Conservation (phyloP, 1,284 basidiomycete genomes). For the Ustilago shanxiensis region DNA sequence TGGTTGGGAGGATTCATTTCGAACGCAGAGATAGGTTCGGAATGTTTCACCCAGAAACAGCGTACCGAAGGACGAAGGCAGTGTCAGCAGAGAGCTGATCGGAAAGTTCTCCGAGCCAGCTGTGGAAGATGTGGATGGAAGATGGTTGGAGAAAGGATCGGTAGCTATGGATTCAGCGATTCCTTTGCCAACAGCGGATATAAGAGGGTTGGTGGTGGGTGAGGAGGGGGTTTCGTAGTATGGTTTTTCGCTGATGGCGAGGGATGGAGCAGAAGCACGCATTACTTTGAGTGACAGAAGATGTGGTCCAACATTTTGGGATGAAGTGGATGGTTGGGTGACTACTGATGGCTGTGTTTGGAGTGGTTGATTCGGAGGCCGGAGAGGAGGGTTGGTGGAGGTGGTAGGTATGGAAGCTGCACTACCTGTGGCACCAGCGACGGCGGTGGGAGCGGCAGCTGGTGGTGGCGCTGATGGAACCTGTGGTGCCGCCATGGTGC, state of each 20-base stretch:
- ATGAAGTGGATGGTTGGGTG: neutral
- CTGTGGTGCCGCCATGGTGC: neutral
- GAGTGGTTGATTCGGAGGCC: neutral
- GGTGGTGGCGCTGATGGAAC: neutral
- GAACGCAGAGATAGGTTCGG: constrained; percentile 62
- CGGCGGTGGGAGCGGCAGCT: too few relatives aligned
- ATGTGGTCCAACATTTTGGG: constrained; percentile 39
- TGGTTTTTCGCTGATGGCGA: constrained; percentile 39
- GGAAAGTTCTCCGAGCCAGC: constrained; percentile 12
- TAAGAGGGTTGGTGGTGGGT: neutral
- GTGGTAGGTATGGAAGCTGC: neutral
- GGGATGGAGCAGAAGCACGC: constrained; percentile 51
- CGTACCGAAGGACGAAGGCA: constrained; percentile 58
- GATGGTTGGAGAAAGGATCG: constrained; percentile 22
- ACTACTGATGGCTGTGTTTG: constrained; percentile 2
- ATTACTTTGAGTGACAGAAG: constrained; percentile 62
- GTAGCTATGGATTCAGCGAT: constrained; percentile 4
- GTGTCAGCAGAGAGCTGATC: constrained; percentile 27
- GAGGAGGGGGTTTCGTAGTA: constrained; percentile 33
- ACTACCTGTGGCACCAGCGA: neutral
- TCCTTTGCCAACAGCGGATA: constrained; percentile 16
- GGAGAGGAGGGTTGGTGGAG: constrained; percentile 1
- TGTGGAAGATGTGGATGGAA: neutral
- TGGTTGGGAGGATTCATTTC: constrained; percentile 54
- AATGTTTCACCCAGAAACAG: constrained; percentile 67